Base-by-base conservation (phyloP, 768 basidiomycete genomes). In the Suillus americanus region DNA sequence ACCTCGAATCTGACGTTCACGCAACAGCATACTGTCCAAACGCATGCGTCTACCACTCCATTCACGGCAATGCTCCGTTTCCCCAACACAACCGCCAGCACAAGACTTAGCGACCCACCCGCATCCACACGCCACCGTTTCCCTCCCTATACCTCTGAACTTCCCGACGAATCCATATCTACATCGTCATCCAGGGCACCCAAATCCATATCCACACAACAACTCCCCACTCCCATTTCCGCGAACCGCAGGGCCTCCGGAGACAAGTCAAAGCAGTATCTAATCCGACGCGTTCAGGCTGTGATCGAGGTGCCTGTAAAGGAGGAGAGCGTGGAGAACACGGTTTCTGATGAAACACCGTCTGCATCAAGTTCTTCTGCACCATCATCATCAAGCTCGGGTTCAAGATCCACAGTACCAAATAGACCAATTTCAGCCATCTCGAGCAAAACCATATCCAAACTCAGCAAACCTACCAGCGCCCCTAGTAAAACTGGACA, bases 241-340 rank as follows among this genome's bases (percentile, higher is more conserved):
- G 75, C 72, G 66, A 72, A 73, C 55, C 76, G 46, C 56, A 30
- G 67, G 57, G 54, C 54, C 66, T 5, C 51, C 51, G 25, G 61
- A 65, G 50, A 72, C 62, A 30, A 35, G 66, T n/a, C 28, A 67
- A 38, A 69, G 66, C 73, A 75, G 28, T 53, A 70, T 23, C 43
- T 91, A 18, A 80, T 91, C 48, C 84, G 90, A 25, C 85, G 87
- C 40, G 90, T 91, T 9, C 84, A 86, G 25, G 87, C 90, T 33
- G 72, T 80, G 3, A 72, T 84, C 7, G 80, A 90, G 23, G 77
- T 90, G 1, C 79, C 83, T 40, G 84, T 91, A 43, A 91, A 91
- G 69, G 82, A 82, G 62, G 89, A 91, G 73, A 86, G 85, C 3
- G 78, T 77, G 2, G 79, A 80, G 4, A 77, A 77, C n/a, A 81